Evolutionary conservation across 208 protist genomes (phyloP).

Genomic region (Leishmania mexicana): DNA sequence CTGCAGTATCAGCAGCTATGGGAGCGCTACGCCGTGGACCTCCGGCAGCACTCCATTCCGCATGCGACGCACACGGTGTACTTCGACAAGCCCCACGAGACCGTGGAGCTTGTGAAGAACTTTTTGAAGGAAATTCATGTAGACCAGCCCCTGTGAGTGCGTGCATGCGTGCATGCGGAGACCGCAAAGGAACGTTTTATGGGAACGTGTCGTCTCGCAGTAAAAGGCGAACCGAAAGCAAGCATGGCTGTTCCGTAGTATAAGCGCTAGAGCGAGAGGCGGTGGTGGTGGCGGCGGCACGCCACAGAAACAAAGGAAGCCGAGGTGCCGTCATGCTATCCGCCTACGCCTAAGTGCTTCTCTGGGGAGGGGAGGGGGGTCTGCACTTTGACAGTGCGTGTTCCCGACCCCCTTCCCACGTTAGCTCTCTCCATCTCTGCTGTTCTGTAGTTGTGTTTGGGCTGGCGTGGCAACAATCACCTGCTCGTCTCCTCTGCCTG

Average conservation of each 20-base stretch:
- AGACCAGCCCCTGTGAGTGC: neutral
- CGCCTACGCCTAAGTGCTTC: too few species aligned
- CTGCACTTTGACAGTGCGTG: too few species aligned
- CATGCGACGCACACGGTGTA: constrained; percentile 60
- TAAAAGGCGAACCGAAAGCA: neutral
- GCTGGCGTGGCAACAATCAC: too few species aligned
- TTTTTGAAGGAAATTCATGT: constrained; percentile 32
- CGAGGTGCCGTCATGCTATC: neutral
- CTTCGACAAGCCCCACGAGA: constrained; percentile 53
- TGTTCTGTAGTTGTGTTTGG: too few species aligned
- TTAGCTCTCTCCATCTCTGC: too few species aligned
- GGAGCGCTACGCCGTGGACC: constrained; percentile 24
- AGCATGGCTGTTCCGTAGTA: neutral
- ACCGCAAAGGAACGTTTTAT: too few species aligned
- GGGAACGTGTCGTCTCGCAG: too few species aligned
- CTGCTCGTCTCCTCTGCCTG: too few species aligned
- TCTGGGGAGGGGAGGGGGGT: too few species aligned
- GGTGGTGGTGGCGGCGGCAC: neutral
- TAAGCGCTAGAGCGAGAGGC: neutral
- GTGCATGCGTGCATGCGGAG: constrained; percentile 2
- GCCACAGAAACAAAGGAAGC: neutral
- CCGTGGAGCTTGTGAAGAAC: constrained; percentile 18
- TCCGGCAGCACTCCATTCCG: constrained; percentile 52
- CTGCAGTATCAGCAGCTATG: constrained; percentile 27
- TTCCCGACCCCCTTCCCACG: too few species aligned